Evolutionary conservation across 306 rosid genomes (phyloP).

Genomic region (Sicyos baderoa): DNA sequence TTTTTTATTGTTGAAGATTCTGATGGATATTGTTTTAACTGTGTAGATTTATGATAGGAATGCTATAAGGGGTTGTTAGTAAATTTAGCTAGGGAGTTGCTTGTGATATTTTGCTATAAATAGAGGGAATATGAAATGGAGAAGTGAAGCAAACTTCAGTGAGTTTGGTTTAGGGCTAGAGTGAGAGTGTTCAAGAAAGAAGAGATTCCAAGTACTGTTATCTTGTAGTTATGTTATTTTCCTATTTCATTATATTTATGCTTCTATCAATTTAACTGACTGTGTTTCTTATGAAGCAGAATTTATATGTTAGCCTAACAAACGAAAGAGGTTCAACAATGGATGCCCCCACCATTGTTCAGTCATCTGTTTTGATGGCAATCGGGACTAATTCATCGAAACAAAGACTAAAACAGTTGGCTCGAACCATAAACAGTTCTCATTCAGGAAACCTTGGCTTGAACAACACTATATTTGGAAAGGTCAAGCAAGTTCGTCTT

Average conservation of each 20-base stretch:
- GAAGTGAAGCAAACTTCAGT: no score
- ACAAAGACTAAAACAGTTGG: constrained; percentile 64
- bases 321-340: constrained; percentile 70
- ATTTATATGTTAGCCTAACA: constrained; percentile 49
- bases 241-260: no score
- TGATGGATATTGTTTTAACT: neutral
- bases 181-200: no score
- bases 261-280: constrained; percentile 16
- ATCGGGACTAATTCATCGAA: constrained; percentile 52
- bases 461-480: constrained; percentile 73
- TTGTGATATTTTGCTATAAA: no score
- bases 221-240: no score
- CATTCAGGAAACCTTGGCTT: constrained; percentile 75
- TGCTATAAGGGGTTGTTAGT: no score
- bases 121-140: no score
- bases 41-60: no score
- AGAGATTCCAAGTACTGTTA: no score
- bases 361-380: constrained; percentile 58
- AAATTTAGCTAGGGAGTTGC: no score
- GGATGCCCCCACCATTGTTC: constrained; percentile 57
- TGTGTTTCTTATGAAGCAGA: constrained; percentile 42
- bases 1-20: constrained; percentile 1
- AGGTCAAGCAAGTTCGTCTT: constrained; percentile 81
- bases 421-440: constrained; percentile 63
- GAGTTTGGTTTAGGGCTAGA: no score